Evolutionary conservation across 2,329 filamentous ascomycete genomes (phyloP).

Genomic region (Aspergillus brunneoviolaceus): DNA sequence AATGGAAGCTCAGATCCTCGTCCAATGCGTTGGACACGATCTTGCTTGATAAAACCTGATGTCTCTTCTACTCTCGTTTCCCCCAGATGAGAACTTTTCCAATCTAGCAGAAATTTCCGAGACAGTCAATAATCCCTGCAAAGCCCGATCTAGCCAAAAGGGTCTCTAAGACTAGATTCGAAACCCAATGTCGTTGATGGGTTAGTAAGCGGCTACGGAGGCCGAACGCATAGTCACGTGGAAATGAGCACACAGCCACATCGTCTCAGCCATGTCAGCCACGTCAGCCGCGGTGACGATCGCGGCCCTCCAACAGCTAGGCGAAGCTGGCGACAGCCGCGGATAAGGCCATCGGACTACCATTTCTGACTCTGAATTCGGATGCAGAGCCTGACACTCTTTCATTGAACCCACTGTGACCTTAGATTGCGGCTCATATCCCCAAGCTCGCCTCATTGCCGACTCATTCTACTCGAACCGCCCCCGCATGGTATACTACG

Average conservation of each 20-base stretch:
- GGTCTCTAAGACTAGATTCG: background rate
- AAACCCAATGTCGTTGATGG: background rate
- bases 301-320: conserved; percentile 11
- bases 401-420: background rate
- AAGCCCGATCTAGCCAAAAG: background rate
- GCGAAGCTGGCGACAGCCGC: conserved; percentile 8
- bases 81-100: too few species aligned
- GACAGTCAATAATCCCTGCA: background rate
- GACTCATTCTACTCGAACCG: conserved; percentile 11
- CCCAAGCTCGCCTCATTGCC: background rate
- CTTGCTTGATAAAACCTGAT: too few species aligned
- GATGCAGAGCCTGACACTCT: background rate
- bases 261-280: background rate
- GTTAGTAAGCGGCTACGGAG: background rate
- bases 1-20: too few species aligned
- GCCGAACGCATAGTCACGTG: conserved; percentile 4
- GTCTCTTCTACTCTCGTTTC: too few species aligned
- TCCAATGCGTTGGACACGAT: too few species aligned
- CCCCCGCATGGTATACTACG: conserved; percentile 3
- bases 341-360: background rate
- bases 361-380: too few species aligned
- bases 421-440: background rate
- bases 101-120: too few species aligned
- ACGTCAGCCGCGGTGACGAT: conserved; percentile 17
- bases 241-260: conserved; percentile 2